These are phyloP conservation scores for Quercus wislizeni DNA, from an alignment of 306 rosid genomes.

Conservation along the genomic window DNA sequence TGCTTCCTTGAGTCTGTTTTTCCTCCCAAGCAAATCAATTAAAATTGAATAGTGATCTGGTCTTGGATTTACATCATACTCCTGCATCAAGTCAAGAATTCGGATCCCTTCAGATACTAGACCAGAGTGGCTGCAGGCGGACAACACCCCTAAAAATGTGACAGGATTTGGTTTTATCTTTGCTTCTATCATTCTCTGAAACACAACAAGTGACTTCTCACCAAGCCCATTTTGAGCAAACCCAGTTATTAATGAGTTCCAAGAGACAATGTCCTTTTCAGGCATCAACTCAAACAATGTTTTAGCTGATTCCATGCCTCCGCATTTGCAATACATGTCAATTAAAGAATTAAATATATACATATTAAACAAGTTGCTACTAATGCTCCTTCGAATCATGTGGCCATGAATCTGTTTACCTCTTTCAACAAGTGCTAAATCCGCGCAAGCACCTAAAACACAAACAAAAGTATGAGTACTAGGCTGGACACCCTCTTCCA, in stretches of 20 bases:
- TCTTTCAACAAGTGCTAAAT: slow-evolving; percentile 39
- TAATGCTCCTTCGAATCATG: slow-evolving; percentile 31
- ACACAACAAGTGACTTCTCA: slow-evolving; percentile 36
- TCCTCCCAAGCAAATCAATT: slow-evolving; percentile 63
- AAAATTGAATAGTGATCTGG: slow-evolving; percentile 53
- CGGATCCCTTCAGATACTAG: slow-evolving; percentile 42
- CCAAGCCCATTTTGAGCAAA: slow-evolving; percentile 59
- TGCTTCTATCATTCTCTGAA: slow-evolving; percentile 52
- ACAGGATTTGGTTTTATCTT: slow-evolving; percentile 52
- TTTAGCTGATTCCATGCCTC: slow-evolving; percentile 54
- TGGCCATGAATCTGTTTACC: slow-evolving; percentile 59
- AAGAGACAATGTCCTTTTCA: slow-evolving; percentile 44
- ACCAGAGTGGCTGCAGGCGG: slow-evolving; percentile 67
- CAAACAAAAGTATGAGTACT: slow-evolving; percentile 46
- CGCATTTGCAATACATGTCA: slow-evolving; percentile 60
- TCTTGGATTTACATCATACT: slow-evolving; percentile 38
- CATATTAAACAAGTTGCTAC: slow-evolving; percentile 33
- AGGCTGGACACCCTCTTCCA: slow-evolving; percentile 33
- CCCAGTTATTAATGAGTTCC: slow-evolving; percentile 55
- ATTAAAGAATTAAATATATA: slow-evolving; percentile 48
- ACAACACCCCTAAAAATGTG: slow-evolving; percentile 53
- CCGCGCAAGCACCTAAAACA: slow-evolving; percentile 55
- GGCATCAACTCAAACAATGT: slow-evolving; percentile 37
- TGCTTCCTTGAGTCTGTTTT: slow-evolving; percentile 51
- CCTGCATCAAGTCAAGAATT: slow-evolving; percentile 47